Conservation (phyloP, 306 rosid genomes). For the Neltuma alba region DNA sequence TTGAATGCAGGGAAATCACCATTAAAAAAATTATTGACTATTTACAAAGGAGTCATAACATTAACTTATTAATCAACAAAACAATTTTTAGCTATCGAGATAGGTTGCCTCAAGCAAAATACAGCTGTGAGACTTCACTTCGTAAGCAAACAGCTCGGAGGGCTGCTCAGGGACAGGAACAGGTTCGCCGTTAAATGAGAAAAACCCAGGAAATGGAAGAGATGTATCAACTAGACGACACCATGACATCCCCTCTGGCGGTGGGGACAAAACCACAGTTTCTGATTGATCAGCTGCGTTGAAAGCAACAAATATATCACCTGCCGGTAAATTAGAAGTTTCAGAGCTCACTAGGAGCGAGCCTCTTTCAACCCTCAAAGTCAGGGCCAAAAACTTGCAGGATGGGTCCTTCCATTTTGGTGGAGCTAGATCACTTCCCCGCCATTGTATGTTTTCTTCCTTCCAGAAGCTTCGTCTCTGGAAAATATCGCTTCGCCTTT, state of each 20-base stretch:
- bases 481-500: conserved; percentile 64
- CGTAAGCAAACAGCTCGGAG: conserved; percentile 44
- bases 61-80: neutral
- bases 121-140: conserved; percentile 73
- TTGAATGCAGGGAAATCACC: neutral
- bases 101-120: conserved; percentile 69
- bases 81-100: conserved; percentile 18
- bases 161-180: conserved; percentile 46
- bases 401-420: conserved; percentile 85
- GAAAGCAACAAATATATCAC: conserved; percentile 69
- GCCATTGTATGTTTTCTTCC: conserved; percentile 82
- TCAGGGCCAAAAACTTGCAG: conserved; percentile 81
- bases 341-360: conserved; percentile 33
- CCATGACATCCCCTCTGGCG: conserved; percentile 68
- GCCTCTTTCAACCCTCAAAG: conserved; percentile 54
- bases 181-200: conserved; percentile 54
- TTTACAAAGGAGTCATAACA: neutral
- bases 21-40: neutral
- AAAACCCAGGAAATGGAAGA: conserved; percentile 84
- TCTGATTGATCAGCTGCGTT: conserved; percentile 69
- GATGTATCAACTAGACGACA: conserved; percentile 75
- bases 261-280: conserved; percentile 57
- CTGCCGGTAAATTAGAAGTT: conserved; percentile 35
- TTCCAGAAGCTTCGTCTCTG: conserved; percentile 65
- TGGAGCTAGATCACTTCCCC: conserved; percentile 59